phyloP scores from a whole-genome alignment of 176 grass and related monocot species.

The Olyra latifolia region DNA sequence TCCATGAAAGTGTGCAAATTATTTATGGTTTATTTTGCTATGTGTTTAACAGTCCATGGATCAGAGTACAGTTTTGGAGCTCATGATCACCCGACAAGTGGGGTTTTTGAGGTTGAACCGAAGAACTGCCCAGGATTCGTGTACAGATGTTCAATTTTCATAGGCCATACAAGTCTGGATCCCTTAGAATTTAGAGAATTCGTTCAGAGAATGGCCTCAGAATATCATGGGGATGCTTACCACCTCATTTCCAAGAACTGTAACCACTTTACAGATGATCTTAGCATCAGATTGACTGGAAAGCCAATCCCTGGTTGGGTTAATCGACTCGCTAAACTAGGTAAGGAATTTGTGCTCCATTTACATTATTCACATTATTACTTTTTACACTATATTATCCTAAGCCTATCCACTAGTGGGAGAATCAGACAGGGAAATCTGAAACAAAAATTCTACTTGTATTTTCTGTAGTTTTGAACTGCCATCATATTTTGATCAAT shows the following conservation, averaged over 20 bases:
- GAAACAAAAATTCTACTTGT: slow-evolving; percentile 3
- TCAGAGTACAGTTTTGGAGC: slow-evolving; percentile 92
- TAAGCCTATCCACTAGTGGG: neutral
- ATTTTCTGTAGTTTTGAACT: neutral
- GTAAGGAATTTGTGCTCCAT: slow-evolving; percentile 44
- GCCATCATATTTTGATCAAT: neutral
- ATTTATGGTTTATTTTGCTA: slow-evolving; percentile 29
- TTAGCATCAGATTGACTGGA: slow-evolving; percentile 67
- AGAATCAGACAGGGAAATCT: neutral
- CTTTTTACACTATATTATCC: neutral
- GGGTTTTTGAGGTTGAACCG: slow-evolving; percentile 94
- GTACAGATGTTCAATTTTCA: slow-evolving; percentile 77
- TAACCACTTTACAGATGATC: slow-evolving; percentile 96
- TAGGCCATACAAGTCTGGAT: slow-evolving; percentile 57
- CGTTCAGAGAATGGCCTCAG: slow-evolving; percentile 67
- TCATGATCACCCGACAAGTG: slow-evolving; percentile 77
- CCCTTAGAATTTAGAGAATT: slow-evolving; percentile 71
- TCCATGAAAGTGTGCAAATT: slow-evolving; percentile 10
- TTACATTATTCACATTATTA: neutral
- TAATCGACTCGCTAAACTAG: slow-evolving; percentile 89
- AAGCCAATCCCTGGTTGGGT: slow-evolving; percentile 87
- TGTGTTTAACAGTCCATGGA: slow-evolving; percentile 66
- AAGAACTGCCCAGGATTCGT: slow-evolving; percentile 82
- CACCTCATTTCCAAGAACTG: slow-evolving; percentile 98
- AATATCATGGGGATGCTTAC: slow-evolving; percentile 93